phyloP scores from a whole-genome alignment of 345 rosid genomes.

The Eucalyptus grandis region DNA sequence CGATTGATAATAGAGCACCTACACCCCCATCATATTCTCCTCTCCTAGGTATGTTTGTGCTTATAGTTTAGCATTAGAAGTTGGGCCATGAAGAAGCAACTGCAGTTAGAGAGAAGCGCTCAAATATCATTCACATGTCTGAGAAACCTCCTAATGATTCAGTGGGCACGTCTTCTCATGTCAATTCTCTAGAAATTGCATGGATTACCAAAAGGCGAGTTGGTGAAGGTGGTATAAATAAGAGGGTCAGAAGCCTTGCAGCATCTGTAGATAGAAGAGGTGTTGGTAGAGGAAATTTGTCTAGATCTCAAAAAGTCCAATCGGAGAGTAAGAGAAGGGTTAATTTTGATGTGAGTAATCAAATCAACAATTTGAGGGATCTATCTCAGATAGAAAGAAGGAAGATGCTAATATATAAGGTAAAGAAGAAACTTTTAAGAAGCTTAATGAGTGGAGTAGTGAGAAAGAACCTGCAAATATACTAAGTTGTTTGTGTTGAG shows the following conservation, averaged over 20 bases:
- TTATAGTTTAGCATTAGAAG: background rate
- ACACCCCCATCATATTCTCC: no score
- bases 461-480: background rate
- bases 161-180: background rate
- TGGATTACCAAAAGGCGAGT: slow-evolving; percentile 5
- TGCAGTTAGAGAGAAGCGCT: background rate
- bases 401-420: slow-evolving; percentile 15
- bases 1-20: no score
- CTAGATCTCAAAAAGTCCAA: background rate
- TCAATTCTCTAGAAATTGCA: background rate
- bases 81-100: background rate
- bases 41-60: no score
- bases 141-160: background rate
- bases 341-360: background rate
- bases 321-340: background rate
- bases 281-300: background rate
- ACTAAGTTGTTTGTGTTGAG: background rate
- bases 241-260: no score
- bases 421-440: slow-evolving; percentile 10
- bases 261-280: background rate
- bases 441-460: slow-evolving; percentile 5
- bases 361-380: background rate
- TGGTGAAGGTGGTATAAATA: background rate
- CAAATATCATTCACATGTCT: background rate
- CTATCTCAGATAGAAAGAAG: slow-evolving; percentile 1